Base-by-base conservation (phyloP, 2,329 filamentous ascomycete genomes). In the Proliferodiscus dingleyae region DNA sequence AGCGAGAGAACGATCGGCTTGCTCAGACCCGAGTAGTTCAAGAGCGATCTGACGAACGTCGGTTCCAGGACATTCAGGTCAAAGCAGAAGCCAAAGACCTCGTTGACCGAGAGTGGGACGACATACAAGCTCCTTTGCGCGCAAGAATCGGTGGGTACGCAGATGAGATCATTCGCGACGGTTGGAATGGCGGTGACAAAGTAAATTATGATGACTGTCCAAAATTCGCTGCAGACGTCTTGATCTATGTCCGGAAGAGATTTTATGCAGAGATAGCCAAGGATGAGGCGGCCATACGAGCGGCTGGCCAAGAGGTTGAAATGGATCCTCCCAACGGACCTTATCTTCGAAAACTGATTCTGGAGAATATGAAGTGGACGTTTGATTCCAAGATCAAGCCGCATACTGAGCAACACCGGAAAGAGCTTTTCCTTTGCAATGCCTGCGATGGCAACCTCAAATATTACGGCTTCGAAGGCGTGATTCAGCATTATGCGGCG, bases 311-410 rank as follows among this genome's bases (percentile, higher is more conserved):
- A 51, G 52, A 69, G 45, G 69, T 71, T 4, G 57, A 64, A 22
- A 44, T 61, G 8, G 78, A 83, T 50, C 71, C 74, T 6, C 67
- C 69, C 2, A 68, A 74, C 50, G 76, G 73, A 0, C 71, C 77
- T 5, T 77, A 72, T 55, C 79, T 74, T 21, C 73, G 78, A 61
- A 82, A 75, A 59, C 70, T 91, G 42, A 85, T 83, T 1, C 67
- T 93, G 54, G 87, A 91, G 61, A 89, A 90, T 59, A 89, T 93
- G 86, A 90, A 86, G 64, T 91, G 84, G 80, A 71, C 90, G 23
- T 90, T 86, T 62, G 86, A 90, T 58, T 78, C 78, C 54, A 89
- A 88, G 62, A 74, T 93, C 61, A 87, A 81, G 59, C 79, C 80
- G 19, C 67, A 80, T 43, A 87, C 83, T 2, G 83, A 88, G 51